phyloP scores from a whole-genome alignment of 1,284 basidiomycete genomes.

The Leccinum pseudoinsigne region DNA sequence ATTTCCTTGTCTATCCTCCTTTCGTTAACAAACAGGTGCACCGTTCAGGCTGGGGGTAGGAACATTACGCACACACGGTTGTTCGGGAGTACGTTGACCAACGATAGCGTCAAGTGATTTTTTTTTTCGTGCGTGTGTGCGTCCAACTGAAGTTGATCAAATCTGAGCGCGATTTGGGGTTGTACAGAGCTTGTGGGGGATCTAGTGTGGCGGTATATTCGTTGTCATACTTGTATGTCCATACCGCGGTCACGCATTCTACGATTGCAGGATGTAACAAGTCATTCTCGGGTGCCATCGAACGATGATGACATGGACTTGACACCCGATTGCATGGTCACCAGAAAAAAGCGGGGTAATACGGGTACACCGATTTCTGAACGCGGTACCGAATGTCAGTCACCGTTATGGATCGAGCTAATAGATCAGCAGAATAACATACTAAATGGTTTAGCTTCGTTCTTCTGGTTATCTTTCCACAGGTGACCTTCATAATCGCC shows the following conservation, averaged over 20 bases:
- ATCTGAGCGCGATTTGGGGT: slow-evolving; percentile 46
- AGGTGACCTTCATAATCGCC: slow-evolving; percentile 72
- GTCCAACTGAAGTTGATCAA: slow-evolving; percentile 70
- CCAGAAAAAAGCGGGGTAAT: slow-evolving; percentile 78
- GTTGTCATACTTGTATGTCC: slow-evolving; percentile 73
- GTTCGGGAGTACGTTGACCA: slow-evolving; percentile 44
- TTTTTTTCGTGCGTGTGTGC: slow-evolving; percentile 55
- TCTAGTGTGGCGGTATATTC: slow-evolving; percentile 73
- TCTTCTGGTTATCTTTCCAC: slow-evolving; percentile 75
- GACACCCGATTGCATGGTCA: slow-evolving; percentile 77
- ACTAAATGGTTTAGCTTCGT: slow-evolving; percentile 81
- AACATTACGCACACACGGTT: slow-evolving; percentile 38
- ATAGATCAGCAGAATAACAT: slow-evolving; percentile 26
- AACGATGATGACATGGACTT: slow-evolving; percentile 72
- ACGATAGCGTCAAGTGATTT: slow-evolving; percentile 60
- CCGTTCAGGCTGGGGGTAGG: slow-evolving; percentile 42
- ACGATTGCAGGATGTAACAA: slow-evolving; percentile 53
- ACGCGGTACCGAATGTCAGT: slow-evolving; percentile 14
- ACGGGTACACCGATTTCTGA: slow-evolving; percentile 75
- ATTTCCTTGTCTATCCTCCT: slow-evolving; percentile 59
- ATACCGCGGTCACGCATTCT: slow-evolving; percentile 66
- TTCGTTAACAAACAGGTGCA: slow-evolving; percentile 23
- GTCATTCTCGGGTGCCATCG: slow-evolving; percentile 69
- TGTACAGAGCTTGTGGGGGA: slow-evolving; percentile 44
- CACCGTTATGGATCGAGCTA: slow-evolving; percentile 1